Base-by-base conservation (phyloP, 441 rosid genomes). In the Viola pubescens region DNA sequence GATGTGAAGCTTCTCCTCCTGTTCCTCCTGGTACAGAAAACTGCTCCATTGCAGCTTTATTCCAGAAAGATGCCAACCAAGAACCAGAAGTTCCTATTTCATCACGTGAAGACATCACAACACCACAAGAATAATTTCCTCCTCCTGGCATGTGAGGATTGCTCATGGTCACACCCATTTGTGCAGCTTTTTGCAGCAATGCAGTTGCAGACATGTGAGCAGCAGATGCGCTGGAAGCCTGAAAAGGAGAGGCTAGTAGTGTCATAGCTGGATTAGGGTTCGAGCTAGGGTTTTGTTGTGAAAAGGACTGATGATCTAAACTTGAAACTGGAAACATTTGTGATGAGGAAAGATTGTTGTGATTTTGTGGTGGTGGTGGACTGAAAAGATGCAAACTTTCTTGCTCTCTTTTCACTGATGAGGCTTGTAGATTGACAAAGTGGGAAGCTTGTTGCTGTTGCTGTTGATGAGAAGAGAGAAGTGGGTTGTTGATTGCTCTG, bases 171-270 rank as follows among this genome's bases (percentile, higher is more conserved):
- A 72, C 86, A 5, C 91, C 96, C 78, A 89, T 78, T 67, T 86
- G 85, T 9, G 96, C 96, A 44, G 96, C 96, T 58, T 80, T 89
- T 52, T 89, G 96, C 46, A 89, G 89, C 71, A 89, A 64, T 47
- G 96, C 96, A 1, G 96, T 89, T 8, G 96, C 96, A 10, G 96
- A 86, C 89, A 86, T 84, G 37, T 88, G 80, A 58, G 68, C 70
- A 14, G 77, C 67, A 51, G 61, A 58, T 42, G 67, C 9, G 6
- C 46, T 43, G 64, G 61, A 34, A 49, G 37, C 52, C 44, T 55
- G 69, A 54, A 65, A 69, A 7, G 62, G 54, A 52, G 65, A 58
- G 16, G 34, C 34, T 26, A 26, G 34, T 26, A 57, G 60, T 13
- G 14, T 38, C 38, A 63, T 26, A 26, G 34, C 34, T 26, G 34